Evolutionary conservation across 371 early-diverging fungal genomes (phyloP).

Genomic region (Parasitella parasitica): DNA sequence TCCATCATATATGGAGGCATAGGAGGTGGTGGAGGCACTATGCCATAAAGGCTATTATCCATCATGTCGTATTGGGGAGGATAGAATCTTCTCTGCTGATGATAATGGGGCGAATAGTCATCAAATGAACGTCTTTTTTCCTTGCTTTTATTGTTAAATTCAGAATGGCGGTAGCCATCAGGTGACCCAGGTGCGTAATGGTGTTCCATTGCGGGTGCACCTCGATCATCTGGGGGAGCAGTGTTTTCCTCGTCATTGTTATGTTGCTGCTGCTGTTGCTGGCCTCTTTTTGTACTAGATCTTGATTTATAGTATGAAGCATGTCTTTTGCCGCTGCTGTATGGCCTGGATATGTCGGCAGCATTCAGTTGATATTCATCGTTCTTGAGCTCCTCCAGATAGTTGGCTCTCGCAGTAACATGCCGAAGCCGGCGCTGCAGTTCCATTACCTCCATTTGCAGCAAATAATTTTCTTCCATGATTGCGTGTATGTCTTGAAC

Average conservation of each 20-base stretch:
- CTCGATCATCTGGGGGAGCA: background rate
- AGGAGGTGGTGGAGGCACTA: background rate
- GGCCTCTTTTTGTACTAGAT: background rate
- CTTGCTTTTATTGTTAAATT: constrained; percentile 3
- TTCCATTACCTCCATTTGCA: constrained; percentile 10
- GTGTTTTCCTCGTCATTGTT: background rate
- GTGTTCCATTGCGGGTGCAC: background rate
- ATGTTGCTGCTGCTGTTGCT: background rate
- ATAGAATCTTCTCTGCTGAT: background rate
- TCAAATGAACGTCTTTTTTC: background rate
- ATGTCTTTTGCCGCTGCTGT: background rate
- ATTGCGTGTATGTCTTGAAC: constrained; percentile 10
- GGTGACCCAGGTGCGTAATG: constrained; percentile 15
- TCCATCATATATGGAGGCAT: background rate
- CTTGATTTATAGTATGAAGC: background rate
- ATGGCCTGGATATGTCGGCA: background rate
- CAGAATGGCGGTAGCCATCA: constrained; percentile 7
- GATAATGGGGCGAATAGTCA: background rate
- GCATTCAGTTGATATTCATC: background rate
- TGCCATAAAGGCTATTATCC: background rate
- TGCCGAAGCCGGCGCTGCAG: constrained; percentile 16
- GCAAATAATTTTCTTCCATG: constrained; percentile 12
- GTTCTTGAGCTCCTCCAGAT: constrained; percentile 14
- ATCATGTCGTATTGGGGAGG: background rate
- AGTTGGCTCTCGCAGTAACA: constrained; percentile 12